phyloP scores from a whole-genome alignment of 2,329 filamentous ascomycete species.

The Aspergillus ruber region DNA sequence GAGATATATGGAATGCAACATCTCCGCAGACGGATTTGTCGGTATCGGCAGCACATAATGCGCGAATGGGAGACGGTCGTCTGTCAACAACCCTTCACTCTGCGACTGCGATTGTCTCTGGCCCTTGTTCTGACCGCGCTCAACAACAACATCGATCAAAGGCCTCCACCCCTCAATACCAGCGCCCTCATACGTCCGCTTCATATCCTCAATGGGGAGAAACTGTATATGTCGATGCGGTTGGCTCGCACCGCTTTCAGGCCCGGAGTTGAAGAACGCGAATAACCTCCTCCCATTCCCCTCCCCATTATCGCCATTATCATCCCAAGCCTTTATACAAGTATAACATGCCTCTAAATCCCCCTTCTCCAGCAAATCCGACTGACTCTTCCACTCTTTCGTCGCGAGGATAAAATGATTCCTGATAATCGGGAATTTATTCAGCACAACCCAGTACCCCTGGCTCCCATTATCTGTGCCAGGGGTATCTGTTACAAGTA shows the following conservation, averaged over 20 bases:
- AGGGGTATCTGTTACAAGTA: slow-evolving; percentile 38
- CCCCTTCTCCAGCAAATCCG: slow-evolving; percentile 36
- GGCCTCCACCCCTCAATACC: slow-evolving; percentile 39
- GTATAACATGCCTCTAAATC: slow-evolving; percentile 38
- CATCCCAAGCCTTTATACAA: slow-evolving; percentile 37
- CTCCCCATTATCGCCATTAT: slow-evolving; percentile 2
- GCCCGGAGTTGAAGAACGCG: slow-evolving; percentile 46
- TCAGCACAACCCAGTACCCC: slow-evolving; percentile 31
- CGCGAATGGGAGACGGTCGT: slow-evolving; percentile 41
- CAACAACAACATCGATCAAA: slow-evolving; percentile 38
- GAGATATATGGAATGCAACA: slow-evolving; percentile 33
- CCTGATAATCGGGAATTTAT: slow-evolving; percentile 45
- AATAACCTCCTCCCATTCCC: slow-evolving; percentile 28
- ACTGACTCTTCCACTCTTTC: slow-evolving; percentile 37
- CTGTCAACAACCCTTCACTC: slow-evolving; percentile 14
- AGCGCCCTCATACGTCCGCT: not conserved
- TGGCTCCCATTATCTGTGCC: slow-evolving; percentile 28
- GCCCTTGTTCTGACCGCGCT: slow-evolving; percentile 1
- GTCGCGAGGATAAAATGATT: slow-evolving; percentile 47
- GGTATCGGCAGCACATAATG: slow-evolving; percentile 43
- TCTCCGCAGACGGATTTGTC: slow-evolving; percentile 31
- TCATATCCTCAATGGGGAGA: slow-evolving; percentile 42
- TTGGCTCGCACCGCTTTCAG: slow-evolving; percentile 44
- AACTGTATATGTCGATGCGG: slow-evolving; percentile 45
- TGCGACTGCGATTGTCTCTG: slow-evolving; percentile 8